Evolutionary conservation across 208 protist species (phyloP), one percentile per base, ranked within the genome.

Genomic region (Leishmania aethiopica): DNA sequence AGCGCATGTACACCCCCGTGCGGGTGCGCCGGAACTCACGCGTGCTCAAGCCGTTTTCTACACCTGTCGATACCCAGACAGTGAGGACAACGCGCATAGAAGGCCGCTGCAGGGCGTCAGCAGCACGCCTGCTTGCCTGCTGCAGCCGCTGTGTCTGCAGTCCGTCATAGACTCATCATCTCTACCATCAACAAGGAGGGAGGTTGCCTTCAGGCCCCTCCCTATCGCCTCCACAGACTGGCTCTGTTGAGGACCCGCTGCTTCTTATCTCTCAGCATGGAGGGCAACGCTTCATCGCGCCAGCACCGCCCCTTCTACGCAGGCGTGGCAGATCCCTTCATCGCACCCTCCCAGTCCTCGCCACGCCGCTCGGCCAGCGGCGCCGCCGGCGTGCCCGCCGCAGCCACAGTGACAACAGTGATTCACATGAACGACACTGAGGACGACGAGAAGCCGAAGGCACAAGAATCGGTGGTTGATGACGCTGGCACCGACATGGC

Each of bases 341-440:
- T 62, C 32, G 49, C 51, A 47, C 17, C 32, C 73, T 3, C 73
- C n/a, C 73, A 10, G 15, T 42, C 73, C 70, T 74, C 47, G 51
- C 32, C 28, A 22, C 73, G 15, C 32, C n/a, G n/a, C 19, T n/a
- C 32, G 42, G 4, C 25, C n/a, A 40, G 35, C 35, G 22, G 17
- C 73, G 49, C 47, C 19, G 70, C 42, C 15, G 45, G 28, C 70
- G 28, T 15, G 7, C 37, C 35, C 28, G 11, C 70, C 42, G 51
- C 70, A 22, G 70, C 37, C 28, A 32, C 45, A 17, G n/a, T 15
- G 73, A 62, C 73, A 51, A 77, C 73, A 42, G 73, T 77, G 49
- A 77, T 77, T 45, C 51, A 62, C 73, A 77, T 77, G 73, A 22
- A 40, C 51, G 32, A 2, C 25, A 8, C 42, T 51, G 70, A 74